Conservation (phyloP, 2,329 filamentous ascomycete genomes). For the Diaporthe ampelina region DNA sequence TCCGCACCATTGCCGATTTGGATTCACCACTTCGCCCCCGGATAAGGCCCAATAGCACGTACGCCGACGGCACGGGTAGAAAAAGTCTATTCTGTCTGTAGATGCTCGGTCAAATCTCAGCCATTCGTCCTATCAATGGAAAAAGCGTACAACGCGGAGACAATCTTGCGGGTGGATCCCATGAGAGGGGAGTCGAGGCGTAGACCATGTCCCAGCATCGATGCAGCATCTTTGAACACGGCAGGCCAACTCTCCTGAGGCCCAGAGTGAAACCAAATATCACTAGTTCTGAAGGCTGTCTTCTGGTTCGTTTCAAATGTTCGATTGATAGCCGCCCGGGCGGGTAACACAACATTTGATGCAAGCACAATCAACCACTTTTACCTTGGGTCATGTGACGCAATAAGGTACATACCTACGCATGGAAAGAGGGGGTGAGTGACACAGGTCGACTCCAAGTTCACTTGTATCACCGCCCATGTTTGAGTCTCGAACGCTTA, state of each 20-base stretch:
- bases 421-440: neutral
- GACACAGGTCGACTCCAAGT: neutral
- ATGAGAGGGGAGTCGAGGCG: neutral
- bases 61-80: neutral
- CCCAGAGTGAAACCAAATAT: neutral
- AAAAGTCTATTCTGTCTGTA: neutral
- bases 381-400: conserved; percentile 3
- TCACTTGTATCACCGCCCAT: neutral
- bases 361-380: neutral
- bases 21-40: neutral
- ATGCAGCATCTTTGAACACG: neutral
- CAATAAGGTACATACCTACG: too few relatives aligned
- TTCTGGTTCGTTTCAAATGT: neutral
- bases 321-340: neutral
- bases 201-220: neutral
- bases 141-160: neutral
- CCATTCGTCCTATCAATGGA: neutral
- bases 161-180: neutral
- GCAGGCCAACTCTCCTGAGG: neutral
- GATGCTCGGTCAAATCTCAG: neutral
- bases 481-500: neutral
- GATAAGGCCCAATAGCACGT: neutral
- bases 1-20: neutral
- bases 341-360: neutral
- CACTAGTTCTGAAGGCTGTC: neutral